Conservation (phyloP, 2,329 filamentous ascomycete genomes). For the Cordyceps farinosa region DNA sequence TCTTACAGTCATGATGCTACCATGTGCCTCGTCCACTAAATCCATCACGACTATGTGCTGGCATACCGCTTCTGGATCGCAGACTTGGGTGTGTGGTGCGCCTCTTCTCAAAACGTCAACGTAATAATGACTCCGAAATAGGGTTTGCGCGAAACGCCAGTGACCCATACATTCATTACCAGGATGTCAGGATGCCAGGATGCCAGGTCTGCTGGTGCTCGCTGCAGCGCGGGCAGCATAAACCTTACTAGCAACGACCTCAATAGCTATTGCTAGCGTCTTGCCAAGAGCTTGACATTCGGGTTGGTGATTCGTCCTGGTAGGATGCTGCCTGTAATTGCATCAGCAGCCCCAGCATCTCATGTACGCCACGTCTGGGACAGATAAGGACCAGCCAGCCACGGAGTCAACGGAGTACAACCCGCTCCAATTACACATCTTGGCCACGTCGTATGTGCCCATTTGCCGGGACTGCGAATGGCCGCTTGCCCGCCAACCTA, state of each 20-base stretch:
- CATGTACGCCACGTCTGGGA: not conserved
- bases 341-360: not conserved
- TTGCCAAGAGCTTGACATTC: not conserved
- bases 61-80: not conserved
- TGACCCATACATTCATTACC: constrained; percentile 9
- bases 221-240: not conserved
- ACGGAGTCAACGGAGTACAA: too few relatives aligned
- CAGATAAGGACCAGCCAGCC: not conserved
- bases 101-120: not conserved
- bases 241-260: not conserved
- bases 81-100: not conserved
- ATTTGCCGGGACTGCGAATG: not conserved
- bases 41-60: not conserved
- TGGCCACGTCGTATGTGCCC: not conserved
- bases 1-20: constrained; percentile 10
- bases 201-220: not conserved
- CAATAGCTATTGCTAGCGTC: not conserved
- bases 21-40: not conserved
- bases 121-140: constrained; percentile 11
- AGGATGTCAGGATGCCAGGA: not conserved
- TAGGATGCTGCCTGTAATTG: not conserved
- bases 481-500: not conserved
- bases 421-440: not conserved
- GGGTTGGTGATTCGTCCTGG: not conserved
- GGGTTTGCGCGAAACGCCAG: constrained; percentile 13